These are phyloP conservation scores for Penicillium expansum DNA, from an alignment of 2,329 filamentous ascomycete species.

Conservation along the genomic window DNA sequence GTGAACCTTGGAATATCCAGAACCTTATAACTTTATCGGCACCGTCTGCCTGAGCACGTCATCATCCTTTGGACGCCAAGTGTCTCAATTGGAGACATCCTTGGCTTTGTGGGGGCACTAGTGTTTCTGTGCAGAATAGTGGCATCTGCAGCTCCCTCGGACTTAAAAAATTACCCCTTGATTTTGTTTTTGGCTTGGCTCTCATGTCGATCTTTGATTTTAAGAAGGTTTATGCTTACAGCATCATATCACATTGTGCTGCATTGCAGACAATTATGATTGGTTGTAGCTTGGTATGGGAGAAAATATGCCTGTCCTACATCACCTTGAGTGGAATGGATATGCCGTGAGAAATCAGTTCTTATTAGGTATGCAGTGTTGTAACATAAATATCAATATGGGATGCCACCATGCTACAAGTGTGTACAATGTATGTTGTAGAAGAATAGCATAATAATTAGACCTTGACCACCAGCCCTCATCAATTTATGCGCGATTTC, in stretches of 20 bases:
- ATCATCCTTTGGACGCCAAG: not conserved
- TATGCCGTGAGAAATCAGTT: not conserved
- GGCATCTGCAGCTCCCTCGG: not conserved
- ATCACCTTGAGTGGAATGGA: not conserved
- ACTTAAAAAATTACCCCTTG: not conserved
- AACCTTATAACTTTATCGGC: not conserved
- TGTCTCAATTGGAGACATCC: not conserved
- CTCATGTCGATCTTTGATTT: not conserved
- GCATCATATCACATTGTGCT: not conserved
- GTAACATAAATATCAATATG: not conserved
- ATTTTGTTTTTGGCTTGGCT: not conserved
- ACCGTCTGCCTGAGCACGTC: not conserved
- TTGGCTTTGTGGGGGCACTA: not conserved
- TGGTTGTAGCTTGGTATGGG: not conserved
- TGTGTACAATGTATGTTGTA: not conserved
- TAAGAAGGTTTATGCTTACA: not conserved
- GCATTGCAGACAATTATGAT: not conserved
- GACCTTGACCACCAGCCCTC: not conserved
- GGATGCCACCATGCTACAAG: not conserved
- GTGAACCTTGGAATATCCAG: not conserved
- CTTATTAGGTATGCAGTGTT: not conserved
- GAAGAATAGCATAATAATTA: not conserved
- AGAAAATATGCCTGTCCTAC: not conserved
- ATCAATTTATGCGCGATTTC: too few species aligned
- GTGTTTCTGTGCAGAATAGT: not conserved